phyloP scores from a whole-genome alignment of 345 rosid species.

The Litchi chinensis region DNA sequence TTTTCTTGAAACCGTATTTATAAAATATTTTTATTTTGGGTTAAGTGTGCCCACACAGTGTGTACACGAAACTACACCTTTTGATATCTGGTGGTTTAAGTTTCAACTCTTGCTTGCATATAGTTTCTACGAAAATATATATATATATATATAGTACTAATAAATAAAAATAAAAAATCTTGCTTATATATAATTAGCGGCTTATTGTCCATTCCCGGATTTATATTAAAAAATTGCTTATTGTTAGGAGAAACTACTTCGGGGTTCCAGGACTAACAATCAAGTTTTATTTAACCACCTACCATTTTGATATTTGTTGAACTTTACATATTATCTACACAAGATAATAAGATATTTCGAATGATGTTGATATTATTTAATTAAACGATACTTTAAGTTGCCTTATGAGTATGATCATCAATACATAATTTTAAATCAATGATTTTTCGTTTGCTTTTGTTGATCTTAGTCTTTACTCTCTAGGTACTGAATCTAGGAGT shows the following conservation, averaged over 20 bases:
- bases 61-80: too few species aligned
- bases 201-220: too few species aligned
- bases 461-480: neutral
- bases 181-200: too few species aligned
- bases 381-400: constrained; percentile 5
- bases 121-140: too few species aligned
- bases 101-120: too few species aligned
- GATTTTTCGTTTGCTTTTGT: neutral
- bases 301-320: constrained; percentile 18
- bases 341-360: constrained; percentile 16
- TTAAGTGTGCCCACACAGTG: too few species aligned
- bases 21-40: too few species aligned
- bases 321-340: neutral
- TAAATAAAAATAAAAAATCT: too few species aligned
- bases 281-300: constrained; percentile 7
- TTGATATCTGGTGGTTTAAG: too few species aligned
- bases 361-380: neutral
- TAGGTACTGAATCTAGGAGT: neutral
- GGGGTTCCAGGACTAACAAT: constrained; percentile 12
- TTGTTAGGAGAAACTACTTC: constrained; percentile 2
- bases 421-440: neutral
- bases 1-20: too few species aligned
- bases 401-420: constrained; percentile 12
- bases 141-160: too few species aligned
- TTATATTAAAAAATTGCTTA: too few species aligned